These are phyloP conservation scores for Ogataea glucozyma DNA, from an alignment of 805 yeast genomes.

Conservation along the genomic window DNA sequence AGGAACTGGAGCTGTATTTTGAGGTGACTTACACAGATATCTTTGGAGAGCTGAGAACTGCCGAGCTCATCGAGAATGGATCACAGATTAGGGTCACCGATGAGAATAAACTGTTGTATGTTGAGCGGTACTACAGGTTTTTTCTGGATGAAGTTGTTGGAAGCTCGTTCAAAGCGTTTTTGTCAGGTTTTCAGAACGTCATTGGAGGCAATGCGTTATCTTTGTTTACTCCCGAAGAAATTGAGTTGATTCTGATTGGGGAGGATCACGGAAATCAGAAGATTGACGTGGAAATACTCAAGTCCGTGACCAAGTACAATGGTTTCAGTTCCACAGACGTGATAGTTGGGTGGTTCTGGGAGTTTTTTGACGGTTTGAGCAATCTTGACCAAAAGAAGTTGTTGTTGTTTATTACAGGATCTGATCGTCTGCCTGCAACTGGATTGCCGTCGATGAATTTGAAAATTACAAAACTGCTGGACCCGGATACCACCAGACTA, in stretches of 20 bases:
- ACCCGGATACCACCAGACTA: slow-evolving; percentile 40
- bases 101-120: slow-evolving; percentile 60
- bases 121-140: slow-evolving; percentile 61
- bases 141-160: slow-evolving; percentile 57
- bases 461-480: slow-evolving; percentile 54
- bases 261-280: slow-evolving; percentile 49
- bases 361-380: slow-evolving; percentile 52
- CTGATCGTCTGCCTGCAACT: slow-evolving; percentile 90
- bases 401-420: slow-evolving; percentile 81
- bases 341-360: slow-evolving; percentile 86
- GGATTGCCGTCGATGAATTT: slow-evolving; percentile 78
- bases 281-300: slow-evolving; percentile 65
- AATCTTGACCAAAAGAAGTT: slow-evolving; percentile 58
- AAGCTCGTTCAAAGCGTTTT: slow-evolving; percentile 57
- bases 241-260: slow-evolving; percentile 78
- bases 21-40: slow-evolving; percentile 58
- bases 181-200: slow-evolving; percentile 71
- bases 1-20: slow-evolving; percentile 57
- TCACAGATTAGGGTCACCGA: slow-evolving; percentile 51
- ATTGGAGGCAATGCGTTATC: slow-evolving; percentile 81
- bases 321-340: slow-evolving; percentile 53
- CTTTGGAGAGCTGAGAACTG: slow-evolving; percentile 44
- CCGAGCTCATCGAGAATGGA: slow-evolving; percentile 63
- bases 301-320: slow-evolving; percentile 69
- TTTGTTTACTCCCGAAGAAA: slow-evolving; percentile 77